Evolutionary conservation across 306 rosid genomes (phyloP), one percentile per base, ranked within the genome.

Genomic region (Dalbergia cultrata): DNA sequence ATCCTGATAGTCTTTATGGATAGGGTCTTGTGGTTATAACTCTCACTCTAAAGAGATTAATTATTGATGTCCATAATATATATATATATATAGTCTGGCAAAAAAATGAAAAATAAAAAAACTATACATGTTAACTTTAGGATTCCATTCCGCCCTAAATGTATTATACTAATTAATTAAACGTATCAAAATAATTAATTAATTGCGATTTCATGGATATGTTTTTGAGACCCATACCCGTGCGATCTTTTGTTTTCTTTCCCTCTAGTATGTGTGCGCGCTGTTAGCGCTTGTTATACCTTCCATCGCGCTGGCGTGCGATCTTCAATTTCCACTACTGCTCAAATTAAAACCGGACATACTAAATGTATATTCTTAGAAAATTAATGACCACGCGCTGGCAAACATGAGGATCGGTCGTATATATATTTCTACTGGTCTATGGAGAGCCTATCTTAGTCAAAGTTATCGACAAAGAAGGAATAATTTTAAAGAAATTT

Each of bases 381-480:
- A 62, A 59, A 68, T 3, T 7, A 39, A 11, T 3, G 16, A 47
- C 18, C 12, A 18, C 7, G 7, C 44, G 21, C 21, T 57, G 22
- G 39, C 8, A 9, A 66, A 41, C 45, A n/a, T 45, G 72, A 39
- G 14, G 21, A 44, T 72, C 11, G 44, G 31, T 22, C 62, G 75
- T 60, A 31, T 0, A 31, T 0, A 8, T 0, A 8, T 18, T 16
- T 34, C 6, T 14, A 75, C 31, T 26, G 31, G 80, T 71, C 65
- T 35, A 10, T 13, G 70, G 33, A 60, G 58, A 26, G 43, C 18
- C 41, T 13, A 14, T n/a, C 78, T 26, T 79, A 66, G 80, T 81
- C 84, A 45, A 69, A 68, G 61, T 35, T 56, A 63, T 53, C 16
- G 76, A 75, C 74, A 80, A 79, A 68, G 26, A 70, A 61, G 57